Conservation (phyloP, 345 rosid genomes). For the Eucalyptus cladocalyx region DNA sequence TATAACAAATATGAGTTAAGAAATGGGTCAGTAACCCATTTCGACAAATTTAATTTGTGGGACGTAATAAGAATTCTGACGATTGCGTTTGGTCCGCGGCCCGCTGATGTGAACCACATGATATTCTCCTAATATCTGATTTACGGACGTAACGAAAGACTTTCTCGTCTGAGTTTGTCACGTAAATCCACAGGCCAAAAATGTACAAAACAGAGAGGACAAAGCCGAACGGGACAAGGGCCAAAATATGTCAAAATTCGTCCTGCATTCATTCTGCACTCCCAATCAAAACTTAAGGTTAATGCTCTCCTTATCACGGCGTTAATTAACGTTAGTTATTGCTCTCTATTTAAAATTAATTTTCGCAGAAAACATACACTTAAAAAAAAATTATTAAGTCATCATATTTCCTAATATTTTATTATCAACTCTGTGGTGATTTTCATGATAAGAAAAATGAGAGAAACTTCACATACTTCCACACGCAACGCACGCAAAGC, state of each 20-base stretch:
- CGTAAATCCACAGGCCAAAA: neutral
- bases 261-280: neutral
- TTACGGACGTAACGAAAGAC: neutral
- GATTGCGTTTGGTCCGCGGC: neutral
- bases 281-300: neutral
- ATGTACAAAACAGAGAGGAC: neutral
- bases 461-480: neutral
- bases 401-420: neutral
- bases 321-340: neutral
- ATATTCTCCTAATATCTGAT: neutral
- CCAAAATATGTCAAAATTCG: neutral
- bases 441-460: neutral
- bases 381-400: neutral
- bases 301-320: neutral
- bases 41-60: neutral
- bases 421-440: neutral
- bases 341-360: neutral
- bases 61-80: neutral
- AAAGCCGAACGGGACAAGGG: neutral
- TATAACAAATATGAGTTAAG: neutral
- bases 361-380: neutral
- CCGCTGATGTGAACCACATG: neutral
- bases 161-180: neutral
- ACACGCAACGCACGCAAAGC: neutral
- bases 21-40: neutral